Conservation (phyloP, 129 eudicot genomes). For the Centrapalus pauciflorus region DNA sequence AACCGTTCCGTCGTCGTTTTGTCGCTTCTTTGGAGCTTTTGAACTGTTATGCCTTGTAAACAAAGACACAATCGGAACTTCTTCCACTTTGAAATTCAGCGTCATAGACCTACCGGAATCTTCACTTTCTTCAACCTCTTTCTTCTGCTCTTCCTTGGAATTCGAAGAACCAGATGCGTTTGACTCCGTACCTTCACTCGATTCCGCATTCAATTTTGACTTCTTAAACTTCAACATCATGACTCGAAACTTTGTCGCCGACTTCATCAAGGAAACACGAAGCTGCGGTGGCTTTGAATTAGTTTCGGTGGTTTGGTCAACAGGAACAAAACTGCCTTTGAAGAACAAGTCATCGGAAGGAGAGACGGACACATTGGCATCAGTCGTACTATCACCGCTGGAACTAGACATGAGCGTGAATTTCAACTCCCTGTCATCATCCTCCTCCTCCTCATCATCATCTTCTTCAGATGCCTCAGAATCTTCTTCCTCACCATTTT, state of each 20-base stretch:
- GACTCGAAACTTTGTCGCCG: constrained; percentile 63
- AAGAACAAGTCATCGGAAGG: constrained; percentile 66
- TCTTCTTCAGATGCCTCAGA: constrained; percentile 18
- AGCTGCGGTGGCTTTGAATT: constrained; percentile 30
- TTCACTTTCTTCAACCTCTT: constrained; percentile 5
- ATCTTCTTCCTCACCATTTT: constrained; percentile 20
- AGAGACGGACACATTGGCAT: constrained; percentile 33
- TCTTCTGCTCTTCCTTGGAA: constrained; percentile 20
- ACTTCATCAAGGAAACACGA: constrained; percentile 42
- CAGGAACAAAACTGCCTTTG: constrained; percentile 52
- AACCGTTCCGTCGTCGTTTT: constrained; percentile 18
- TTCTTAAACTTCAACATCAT: constrained; percentile 68
- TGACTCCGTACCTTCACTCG: constrained; percentile 9
- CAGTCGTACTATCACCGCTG: constrained; percentile 31
- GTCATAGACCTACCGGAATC: constrained; percentile 33
- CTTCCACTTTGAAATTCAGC: constrained; percentile 59
- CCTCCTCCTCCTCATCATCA: constrained; percentile 23
- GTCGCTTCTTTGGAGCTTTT: constrained; percentile 17
- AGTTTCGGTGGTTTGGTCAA: constrained; percentile 30
- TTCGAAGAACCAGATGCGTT: not conserved
- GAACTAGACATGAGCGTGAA: constrained; percentile 40
- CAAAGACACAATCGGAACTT: constrained; percentile 51
- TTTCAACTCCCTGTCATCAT: constrained; percentile 38
- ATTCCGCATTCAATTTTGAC: constrained; percentile 28
- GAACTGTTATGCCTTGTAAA: constrained; percentile 56